These are phyloP conservation scores for Acanthamoeba lenticulata DNA, from an alignment of 208 protist genomes.

Conservation along the genomic window DNA sequence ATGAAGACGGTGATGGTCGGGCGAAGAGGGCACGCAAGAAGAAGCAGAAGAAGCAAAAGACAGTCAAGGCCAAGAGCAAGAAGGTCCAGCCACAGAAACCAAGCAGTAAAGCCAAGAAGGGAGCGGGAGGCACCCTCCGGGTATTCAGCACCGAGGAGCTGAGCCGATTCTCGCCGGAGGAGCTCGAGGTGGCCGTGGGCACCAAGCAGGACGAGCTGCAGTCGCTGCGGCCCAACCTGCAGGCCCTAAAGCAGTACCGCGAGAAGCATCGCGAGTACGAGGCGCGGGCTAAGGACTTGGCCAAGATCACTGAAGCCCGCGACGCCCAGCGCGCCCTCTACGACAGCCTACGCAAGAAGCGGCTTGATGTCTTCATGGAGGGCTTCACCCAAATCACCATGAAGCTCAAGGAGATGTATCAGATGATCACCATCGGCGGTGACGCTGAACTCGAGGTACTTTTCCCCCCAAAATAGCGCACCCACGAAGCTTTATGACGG, in stretches of 20 bases:
- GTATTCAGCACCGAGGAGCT: constrained; percentile 42
- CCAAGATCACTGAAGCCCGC: constrained; percentile 81
- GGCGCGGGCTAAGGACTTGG: constrained; percentile 75
- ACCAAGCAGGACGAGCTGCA: constrained; percentile 86
- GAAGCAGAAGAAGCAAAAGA: neutral
- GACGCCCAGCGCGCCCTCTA: constrained; percentile 88
- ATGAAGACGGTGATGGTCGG: neutral
- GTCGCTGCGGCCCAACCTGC: constrained; percentile 94
- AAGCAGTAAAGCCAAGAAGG: neutral
- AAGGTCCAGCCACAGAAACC: neutral
- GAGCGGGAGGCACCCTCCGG: neutral
- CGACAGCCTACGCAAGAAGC: constrained; percentile 87
- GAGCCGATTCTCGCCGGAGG: neutral
- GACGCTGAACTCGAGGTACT: constrained; percentile 99
- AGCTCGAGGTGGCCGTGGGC: constrained; percentile 87
- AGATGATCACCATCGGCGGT: constrained; percentile 98
- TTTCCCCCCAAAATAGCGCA: neutral
- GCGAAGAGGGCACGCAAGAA: neutral
- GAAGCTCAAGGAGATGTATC: constrained; percentile 95
- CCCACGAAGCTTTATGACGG: too few relatives aligned
- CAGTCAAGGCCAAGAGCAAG: neutral
- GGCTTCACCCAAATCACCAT: constrained; percentile 97
- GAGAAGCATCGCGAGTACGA: constrained; percentile 83
- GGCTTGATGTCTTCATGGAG: constrained; percentile 97
- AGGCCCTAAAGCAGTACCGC: constrained; percentile 93